Conservation (phyloP, 2,329 filamentous ascomycete genomes). For the Penicillium psychrosexuale region DNA sequence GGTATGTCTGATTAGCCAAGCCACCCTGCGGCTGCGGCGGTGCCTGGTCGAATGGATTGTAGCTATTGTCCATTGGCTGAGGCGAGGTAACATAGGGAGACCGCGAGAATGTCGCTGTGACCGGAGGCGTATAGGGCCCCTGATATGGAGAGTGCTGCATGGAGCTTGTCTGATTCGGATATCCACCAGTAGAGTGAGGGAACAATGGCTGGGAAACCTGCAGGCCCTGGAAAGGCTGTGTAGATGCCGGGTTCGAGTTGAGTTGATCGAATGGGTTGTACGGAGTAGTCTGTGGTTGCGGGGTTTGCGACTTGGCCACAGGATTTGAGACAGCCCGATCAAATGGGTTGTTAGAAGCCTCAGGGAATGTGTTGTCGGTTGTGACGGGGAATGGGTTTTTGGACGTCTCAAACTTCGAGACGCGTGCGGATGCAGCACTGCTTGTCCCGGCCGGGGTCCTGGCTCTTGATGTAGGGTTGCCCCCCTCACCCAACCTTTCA, state of each 20-base stretch:
- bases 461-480: slow-evolving; percentile 51
- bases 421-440: slow-evolving; percentile 19
- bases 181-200: slow-evolving; percentile 70
- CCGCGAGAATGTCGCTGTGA: slow-evolving; percentile 37
- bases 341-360: slow-evolving; percentile 59
- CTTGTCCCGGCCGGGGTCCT: slow-evolving; percentile 50
- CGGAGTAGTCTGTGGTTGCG: slow-evolving; percentile 27
- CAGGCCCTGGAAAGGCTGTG: slow-evolving; percentile 64
- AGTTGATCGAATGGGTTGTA: slow-evolving; percentile 68
- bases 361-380: slow-evolving; percentile 6
- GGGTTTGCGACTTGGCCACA: slow-evolving; percentile 21
- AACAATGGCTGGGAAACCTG: slow-evolving; percentile 69
- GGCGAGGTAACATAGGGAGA: slow-evolving; percentile 34
- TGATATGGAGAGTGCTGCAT: slow-evolving; percentile 41
- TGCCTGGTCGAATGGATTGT: slow-evolving; percentile 47
- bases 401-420: slow-evolving; percentile 37
- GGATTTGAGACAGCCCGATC: slow-evolving; percentile 51
- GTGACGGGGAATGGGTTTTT: slow-evolving; percentile 25
- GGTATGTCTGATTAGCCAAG: slow-evolving; percentile 23
- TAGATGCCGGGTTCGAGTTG: slow-evolving; percentile 26
- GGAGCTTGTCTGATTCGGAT: slow-evolving; percentile 43
- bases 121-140: slow-evolving; percentile 45
- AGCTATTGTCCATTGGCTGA: slow-evolving; percentile 33
- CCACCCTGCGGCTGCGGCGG: slow-evolving; percentile 27
- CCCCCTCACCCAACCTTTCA: slow-evolving; percentile 72